Conservation (phyloP, 768 basidiomycete genomes). For the Trametes meyenii region DNA sequence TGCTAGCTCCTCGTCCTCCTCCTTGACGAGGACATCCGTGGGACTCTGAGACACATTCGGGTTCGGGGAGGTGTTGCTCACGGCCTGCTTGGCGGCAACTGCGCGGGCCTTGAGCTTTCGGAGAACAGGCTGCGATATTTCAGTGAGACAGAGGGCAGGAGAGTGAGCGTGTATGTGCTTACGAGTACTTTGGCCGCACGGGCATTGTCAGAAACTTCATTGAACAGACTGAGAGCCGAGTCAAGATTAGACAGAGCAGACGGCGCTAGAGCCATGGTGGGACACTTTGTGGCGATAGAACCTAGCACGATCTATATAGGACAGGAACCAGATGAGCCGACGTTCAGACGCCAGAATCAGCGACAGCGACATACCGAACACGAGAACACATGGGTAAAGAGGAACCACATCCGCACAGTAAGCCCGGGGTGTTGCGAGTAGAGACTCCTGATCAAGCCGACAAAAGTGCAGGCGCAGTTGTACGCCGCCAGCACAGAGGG, state of each 20-base stretch:
- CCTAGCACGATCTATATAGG: constrained; percentile 62
- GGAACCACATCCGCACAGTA: constrained; percentile 73
- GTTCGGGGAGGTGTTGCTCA: background rate
- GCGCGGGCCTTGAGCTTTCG: constrained; percentile 59
- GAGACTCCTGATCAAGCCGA: constrained; percentile 64
- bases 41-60: constrained; percentile 37
- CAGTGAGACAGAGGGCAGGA: background rate
- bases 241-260: constrained; percentile 73
- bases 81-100: constrained; percentile 23
- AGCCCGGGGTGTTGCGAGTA: constrained; percentile 67
- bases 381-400: constrained; percentile 73
- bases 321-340: background rate
- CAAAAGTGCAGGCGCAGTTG: constrained; percentile 67
- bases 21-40: constrained; percentile 45
- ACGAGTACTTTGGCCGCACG: constrained; percentile 64
- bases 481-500: constrained; percentile 71
- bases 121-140: constrained; percentile 54
- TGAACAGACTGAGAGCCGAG: constrained; percentile 59
- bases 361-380: constrained; percentile 50
- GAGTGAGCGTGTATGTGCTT: constrained; percentile 25
- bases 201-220: constrained; percentile 48
- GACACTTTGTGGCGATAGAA: constrained; percentile 63
- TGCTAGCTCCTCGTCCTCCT: constrained; percentile 62
- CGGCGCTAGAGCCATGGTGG: constrained; percentile 63
- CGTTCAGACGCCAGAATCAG: background rate